Evolutionary conservation across 2,329 filamentous ascomycete genomes (phyloP).

Genomic region (Aspergillus sp.): DNA sequence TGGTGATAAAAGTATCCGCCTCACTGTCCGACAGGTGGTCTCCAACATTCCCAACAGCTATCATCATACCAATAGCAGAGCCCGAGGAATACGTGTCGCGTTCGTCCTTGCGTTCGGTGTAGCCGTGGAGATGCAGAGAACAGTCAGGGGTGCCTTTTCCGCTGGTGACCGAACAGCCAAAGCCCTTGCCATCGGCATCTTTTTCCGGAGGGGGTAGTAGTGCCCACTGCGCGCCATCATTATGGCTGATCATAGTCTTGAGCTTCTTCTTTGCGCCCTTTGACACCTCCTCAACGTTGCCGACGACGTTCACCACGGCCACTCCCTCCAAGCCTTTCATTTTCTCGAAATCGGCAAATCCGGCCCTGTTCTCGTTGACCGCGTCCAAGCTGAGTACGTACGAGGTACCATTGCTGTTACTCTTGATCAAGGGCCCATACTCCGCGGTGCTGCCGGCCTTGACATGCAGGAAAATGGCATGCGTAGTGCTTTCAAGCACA

Average conservation of each 20-base stretch:
- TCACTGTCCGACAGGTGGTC: constrained; percentile 65
- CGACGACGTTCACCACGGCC: constrained; percentile 78
- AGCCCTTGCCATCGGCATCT: constrained; percentile 69
- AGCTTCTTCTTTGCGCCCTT: constrained; percentile 68
- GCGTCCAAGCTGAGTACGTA: constrained; percentile 79
- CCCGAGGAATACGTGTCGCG: constrained; percentile 83
- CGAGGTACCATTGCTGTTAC: constrained; percentile 95
- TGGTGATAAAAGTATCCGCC: constrained; percentile 85
- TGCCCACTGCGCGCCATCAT: constrained; percentile 87
- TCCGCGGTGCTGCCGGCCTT: constrained; percentile 68
- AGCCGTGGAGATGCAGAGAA: constrained; percentile 89
- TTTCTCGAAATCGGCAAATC: constrained; percentile 94
- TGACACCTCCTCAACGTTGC: constrained; percentile 65
- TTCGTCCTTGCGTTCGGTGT: constrained; percentile 82
- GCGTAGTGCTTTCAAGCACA: constrained; percentile 89
- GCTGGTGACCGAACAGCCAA: constrained; percentile 61
- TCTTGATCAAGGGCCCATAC: constrained; percentile 90
- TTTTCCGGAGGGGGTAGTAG: constrained; percentile 69
- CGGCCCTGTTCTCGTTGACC: constrained; percentile 74
- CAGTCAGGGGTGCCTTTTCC: constrained; percentile 62
- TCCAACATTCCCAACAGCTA: constrained; percentile 90
- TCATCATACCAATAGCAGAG: constrained; percentile 85
- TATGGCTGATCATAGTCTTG: constrained; percentile 91
- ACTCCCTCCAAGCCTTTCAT: constrained; percentile 90
- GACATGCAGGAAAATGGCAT: constrained; percentile 91